These are phyloP conservation scores for Abrus pulchellus DNA, from an alignment of 306 rosid genomes.

Conservation along the genomic window DNA sequence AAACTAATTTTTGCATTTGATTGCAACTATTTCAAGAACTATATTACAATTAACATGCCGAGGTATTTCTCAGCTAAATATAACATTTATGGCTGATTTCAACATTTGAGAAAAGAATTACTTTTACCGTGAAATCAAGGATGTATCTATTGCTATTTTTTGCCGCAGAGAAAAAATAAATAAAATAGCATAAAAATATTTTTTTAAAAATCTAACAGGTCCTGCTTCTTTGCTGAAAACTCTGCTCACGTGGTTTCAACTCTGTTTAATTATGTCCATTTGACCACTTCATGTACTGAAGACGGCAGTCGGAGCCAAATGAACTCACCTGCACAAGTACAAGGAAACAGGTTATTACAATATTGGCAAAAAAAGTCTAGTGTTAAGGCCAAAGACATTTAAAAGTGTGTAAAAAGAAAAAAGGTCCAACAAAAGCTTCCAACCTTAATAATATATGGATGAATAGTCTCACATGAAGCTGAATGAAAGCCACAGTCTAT, in stretches of 20 bases:
- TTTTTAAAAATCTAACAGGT: neutral
- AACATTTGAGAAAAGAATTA: constrained; percentile 4
- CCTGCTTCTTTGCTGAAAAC: constrained; percentile 33
- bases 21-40: neutral
- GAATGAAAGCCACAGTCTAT: constrained; percentile 32
- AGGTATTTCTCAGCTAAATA: no score
- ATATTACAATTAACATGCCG: neutral
- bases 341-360: constrained; percentile 20
- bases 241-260: neutral
- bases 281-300: constrained; percentile 8
- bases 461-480: constrained; percentile 38
- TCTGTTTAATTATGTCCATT: constrained; percentile 6
- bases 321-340: constrained; percentile 37
- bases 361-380: neutral
- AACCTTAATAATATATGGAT: constrained; percentile 40
- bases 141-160: constrained; percentile 30
- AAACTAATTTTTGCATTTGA: neutral
- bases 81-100: neutral
- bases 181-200: neutral
- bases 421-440: constrained; percentile 4
- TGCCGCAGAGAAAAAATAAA: constrained; percentile 14
- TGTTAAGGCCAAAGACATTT: neutral
- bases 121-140: constrained; percentile 14
- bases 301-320: neutral
- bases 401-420: neutral